Conservation (phyloP, 768 basidiomycete species). For the Suillus weaverae region DNA sequence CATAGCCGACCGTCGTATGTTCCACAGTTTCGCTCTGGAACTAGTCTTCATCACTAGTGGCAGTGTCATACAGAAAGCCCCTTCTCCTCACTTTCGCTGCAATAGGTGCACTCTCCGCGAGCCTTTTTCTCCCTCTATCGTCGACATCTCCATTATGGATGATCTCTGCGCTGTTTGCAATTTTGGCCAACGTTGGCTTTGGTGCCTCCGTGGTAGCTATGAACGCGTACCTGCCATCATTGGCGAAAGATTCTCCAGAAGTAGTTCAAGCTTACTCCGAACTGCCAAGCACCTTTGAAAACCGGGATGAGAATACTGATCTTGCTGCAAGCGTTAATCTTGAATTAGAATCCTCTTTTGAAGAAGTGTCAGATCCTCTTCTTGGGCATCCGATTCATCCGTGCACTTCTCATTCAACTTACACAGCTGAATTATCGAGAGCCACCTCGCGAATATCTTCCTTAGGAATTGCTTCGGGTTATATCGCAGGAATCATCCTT, state of each 20-base stretch:
- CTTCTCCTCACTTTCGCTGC: conserved; percentile 76
- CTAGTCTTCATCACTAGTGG: conserved; percentile 8
- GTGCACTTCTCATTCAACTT: conserved; percentile 37
- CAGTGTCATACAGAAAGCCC: conserved; percentile 70
- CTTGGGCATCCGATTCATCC: conserved; percentile 21
- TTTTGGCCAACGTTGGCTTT: conserved; percentile 82
- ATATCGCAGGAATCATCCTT: conserved; percentile 76
- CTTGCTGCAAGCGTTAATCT: conserved; percentile 11
- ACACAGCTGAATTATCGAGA: conserved; percentile 61
- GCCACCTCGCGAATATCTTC: conserved; percentile 84
- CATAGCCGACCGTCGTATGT: conserved; percentile 86
- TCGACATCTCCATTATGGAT: conserved; percentile 72
- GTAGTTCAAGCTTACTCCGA: conserved; percentile 44
- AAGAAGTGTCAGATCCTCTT: conserved; percentile 41
- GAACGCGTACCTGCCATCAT: conserved; percentile 82
- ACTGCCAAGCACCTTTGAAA: conserved; percentile 17
- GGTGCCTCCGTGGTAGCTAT: conserved; percentile 85
- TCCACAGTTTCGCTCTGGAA: neutral
- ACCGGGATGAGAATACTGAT: conserved; percentile 15
- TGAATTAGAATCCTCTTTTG: conserved; percentile 24
- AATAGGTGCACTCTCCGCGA: conserved; percentile 66
- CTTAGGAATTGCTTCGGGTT: conserved; percentile 83
- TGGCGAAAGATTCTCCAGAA: conserved; percentile 67
- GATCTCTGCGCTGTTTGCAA: conserved; percentile 65
- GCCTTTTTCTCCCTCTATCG: conserved; percentile 70